These are phyloP conservation scores for Fusarium pseudocircinatum DNA, from an alignment of 2,329 filamentous ascomycete genomes.

Conservation along the genomic window DNA sequence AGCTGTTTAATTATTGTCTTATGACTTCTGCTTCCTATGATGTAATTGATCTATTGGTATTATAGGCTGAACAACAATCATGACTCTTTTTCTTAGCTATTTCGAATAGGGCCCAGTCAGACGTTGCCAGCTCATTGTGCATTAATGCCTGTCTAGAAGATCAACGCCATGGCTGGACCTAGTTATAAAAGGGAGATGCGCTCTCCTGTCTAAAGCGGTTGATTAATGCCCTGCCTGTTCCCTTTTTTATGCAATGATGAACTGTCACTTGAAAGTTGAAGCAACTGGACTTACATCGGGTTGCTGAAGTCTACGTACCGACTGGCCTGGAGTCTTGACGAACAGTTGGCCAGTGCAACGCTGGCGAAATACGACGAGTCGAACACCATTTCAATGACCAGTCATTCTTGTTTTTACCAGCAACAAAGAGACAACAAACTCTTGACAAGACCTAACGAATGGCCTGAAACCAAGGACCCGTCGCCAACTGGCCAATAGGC, in stretches of 20 bases:
- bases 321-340: constrained; percentile 20
- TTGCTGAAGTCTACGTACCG: constrained; percentile 14
- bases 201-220: constrained; percentile 1
- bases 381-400: constrained; percentile 24
- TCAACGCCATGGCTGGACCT: constrained; percentile 26
- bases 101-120: constrained; percentile 41
- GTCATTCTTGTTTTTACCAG: constrained; percentile 14
- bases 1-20: neutral
- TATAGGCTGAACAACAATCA: neutral
- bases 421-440: neutral
- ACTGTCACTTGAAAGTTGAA: neutral
- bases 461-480: constrained; percentile 8
- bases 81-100: constrained; percentile 1
- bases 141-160: constrained; percentile 34
- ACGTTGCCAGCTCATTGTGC: constrained; percentile 44
- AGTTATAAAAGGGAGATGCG: constrained; percentile 35
- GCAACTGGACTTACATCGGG: neutral
- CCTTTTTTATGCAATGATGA: neutral
- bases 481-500: constrained; percentile 35
- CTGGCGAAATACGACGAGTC: constrained; percentile 38
- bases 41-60: neutral
- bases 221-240: neutral
- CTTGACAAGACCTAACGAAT: neutral
- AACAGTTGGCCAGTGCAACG: constrained; percentile 44
- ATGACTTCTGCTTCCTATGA: neutral